Evolutionary conservation across 805 yeast genomes (phyloP), one percentile per base, ranked within the genome.

Genomic region (Kluyveromyces aestuarii): DNA sequence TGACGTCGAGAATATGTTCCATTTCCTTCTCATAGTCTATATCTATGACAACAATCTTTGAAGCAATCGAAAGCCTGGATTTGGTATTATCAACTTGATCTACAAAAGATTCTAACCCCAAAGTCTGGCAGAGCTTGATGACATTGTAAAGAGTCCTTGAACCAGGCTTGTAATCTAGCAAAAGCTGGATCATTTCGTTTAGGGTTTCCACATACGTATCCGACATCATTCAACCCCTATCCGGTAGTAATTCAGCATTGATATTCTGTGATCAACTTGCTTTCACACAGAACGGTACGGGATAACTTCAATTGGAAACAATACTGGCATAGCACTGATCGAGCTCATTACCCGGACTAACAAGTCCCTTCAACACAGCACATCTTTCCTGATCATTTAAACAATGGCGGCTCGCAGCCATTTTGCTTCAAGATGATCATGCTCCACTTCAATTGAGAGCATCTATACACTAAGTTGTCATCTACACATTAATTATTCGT

Each of bases 11-110:
- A 2, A 66, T 66, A 40, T 51, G 58, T 17, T 56, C 56, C 41
- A 53, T 50, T 7, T 36, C 41, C 30, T 56, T 64, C 18, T 56
- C 55, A 47, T 63, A 66, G 47, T 66, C 70, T 21, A 66, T 64
- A 51, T 66, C 70, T 33, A 66, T 61, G 27, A 66, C 70, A 16
- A 66, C 60, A 41, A 66, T 66, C 37, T 66, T 65, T 2, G 69
- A 66, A 1, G 70, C 70, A 2, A 68, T 63, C 0, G 70, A 66
- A 8, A 66, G 48, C 44, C 70, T 55, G 14, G 65, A 55, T 5
- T 53, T 52, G 18, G 57, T 55, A 5, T 48, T 45, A 41, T 57
- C 63, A 3, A 65, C 48, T 44, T 61, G 62, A 44, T 65, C 69
- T 5, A 60, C 60, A 44, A 65, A 65, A 1, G 68, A 64, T 47